Evolutionary conservation across 306 rosid species (phyloP).

Genomic region (Leucaena leucocephala): DNA sequence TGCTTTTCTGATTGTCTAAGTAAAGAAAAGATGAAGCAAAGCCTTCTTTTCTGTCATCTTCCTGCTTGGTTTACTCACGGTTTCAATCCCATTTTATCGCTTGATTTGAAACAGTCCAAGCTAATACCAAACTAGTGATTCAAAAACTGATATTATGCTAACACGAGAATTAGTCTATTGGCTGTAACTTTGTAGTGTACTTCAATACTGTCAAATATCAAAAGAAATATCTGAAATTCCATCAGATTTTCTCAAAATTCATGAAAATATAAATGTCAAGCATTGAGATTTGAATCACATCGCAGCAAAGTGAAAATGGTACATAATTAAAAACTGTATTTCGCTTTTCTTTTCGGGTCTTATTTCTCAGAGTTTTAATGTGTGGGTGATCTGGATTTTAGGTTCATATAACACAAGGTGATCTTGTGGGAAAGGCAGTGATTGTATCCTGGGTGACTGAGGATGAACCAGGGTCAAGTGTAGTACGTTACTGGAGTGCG

Average conservation of each 20-base stretch:
- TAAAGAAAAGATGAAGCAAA: neutral
- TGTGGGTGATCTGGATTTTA: conserved; percentile 36
- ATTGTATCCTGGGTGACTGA: conserved; percentile 86
- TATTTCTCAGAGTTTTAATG: neutral
- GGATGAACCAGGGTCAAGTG: conserved; percentile 66
- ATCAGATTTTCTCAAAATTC: neutral
- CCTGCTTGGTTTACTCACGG: neutral
- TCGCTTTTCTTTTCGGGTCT: neutral
- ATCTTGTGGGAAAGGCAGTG: conserved; percentile 69
- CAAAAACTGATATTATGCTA: neutral
- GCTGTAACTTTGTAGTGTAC: neutral
- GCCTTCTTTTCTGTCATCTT: neutral
- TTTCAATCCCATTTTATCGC: neutral
- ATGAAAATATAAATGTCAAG: neutral
- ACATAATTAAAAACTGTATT: neutral
- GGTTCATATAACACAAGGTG: conserved; percentile 98
- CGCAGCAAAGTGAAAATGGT: neutral
- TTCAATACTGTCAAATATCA: neutral
- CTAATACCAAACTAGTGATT: neutral
- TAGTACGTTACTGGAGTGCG: conserved; percentile 74
- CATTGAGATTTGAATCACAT: neutral
- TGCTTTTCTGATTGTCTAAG: neutral
- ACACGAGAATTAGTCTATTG: neutral
- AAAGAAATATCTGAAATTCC: neutral
- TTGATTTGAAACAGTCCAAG: conserved; percentile 14